Base-by-base conservation (phyloP, 2,329 filamentous ascomycete genomes). In the Fusarium guadeloupense region DNA sequence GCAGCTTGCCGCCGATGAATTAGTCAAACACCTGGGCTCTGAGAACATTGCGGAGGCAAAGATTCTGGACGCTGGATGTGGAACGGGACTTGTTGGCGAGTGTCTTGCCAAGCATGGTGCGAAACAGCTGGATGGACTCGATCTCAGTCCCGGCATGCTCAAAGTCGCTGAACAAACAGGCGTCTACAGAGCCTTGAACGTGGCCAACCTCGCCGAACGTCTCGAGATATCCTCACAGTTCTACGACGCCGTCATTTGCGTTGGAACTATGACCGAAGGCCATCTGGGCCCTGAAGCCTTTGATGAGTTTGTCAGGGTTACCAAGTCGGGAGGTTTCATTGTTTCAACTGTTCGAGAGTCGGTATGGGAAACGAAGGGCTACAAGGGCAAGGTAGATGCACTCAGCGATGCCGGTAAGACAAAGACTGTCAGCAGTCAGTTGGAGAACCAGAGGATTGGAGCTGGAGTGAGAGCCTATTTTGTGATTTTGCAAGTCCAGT, bases 51-150 rank as follows among this genome's bases (percentile, higher is more conserved):
- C 12, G 8, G 9, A 16, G 0, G 34, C 31, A 2, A 53, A 46
- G 10, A 77, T 83, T 38, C 73, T 82, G 0, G 82, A 84, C 47
- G 81, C 81, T 10, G 82, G 81, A 6, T 83, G 81, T 47, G 82
- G 82, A 5, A 84, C 80, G 0, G 82, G 82, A 0, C 75, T 82
- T 8, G 81, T 81, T 3, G 82, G 80, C 2, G 67, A 75, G 14
- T 76, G 75, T 5, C 76, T 84, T 3, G 70, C 72, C 2, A 69
- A 74, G 17, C 66, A 71, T 14, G 76, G 78, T 1, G 76, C 74
- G 0, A 71, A 72, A 13, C 64, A 72, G 2, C 76, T 84, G 35
- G 76, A 83, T 26, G 82, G 82, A 17, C 67, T 82, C 12, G 82
- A 84, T 46, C 69, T 83, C 10, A 81, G 78, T 19, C 72, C 75